Percentiles rank a stretch among this genome's conserved stretches.
Conservation (phyloP, 345 rosid genomes). For the Abelmoschus esculentus region DNA sequence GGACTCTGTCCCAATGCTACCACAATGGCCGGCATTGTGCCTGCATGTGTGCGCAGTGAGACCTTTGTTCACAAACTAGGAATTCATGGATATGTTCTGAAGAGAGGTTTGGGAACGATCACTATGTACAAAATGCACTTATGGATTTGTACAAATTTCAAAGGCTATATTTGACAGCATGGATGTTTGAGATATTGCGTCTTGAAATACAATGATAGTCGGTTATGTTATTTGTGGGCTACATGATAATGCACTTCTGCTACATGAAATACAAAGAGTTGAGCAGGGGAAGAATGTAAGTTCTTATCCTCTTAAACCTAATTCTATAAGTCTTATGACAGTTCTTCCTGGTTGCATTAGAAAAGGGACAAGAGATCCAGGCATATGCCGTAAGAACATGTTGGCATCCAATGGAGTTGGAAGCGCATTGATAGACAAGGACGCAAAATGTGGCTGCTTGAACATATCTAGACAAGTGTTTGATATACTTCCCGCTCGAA, state of each 20-base stretch:
- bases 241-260: conserved; percentile 53
- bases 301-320: conserved; percentile 36
- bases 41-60: conserved; percentile 57
- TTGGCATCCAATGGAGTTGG: conserved; percentile 74
- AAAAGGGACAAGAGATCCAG: conserved; percentile 86
- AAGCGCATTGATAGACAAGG: conserved; percentile 87
- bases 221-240: conserved; percentile 57
- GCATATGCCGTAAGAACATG: conserved; percentile 64
- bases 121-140: conserved; percentile 78
- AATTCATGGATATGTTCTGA: conserved; percentile 65
- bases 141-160: conserved; percentile 74
- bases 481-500: conserved; percentile 53
- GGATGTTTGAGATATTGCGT: conserved; percentile 61
- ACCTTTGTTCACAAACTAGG: conserved; percentile 53
- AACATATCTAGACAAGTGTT: conserved; percentile 48
- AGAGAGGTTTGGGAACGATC: conserved; percentile 54
- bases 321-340: conserved; percentile 81
- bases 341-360: conserved; percentile 71
- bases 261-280: conserved; percentile 53
- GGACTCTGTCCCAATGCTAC: conserved; percentile 67
- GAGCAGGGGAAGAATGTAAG: conserved; percentile 16
- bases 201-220: conserved; percentile 86
- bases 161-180: conserved; percentile 47
- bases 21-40: conserved; percentile 71
- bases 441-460: conserved; percentile 82